Conservation (phyloP, 2,329 filamentous ascomycete species). For the Fusarium subtropicale region DNA sequence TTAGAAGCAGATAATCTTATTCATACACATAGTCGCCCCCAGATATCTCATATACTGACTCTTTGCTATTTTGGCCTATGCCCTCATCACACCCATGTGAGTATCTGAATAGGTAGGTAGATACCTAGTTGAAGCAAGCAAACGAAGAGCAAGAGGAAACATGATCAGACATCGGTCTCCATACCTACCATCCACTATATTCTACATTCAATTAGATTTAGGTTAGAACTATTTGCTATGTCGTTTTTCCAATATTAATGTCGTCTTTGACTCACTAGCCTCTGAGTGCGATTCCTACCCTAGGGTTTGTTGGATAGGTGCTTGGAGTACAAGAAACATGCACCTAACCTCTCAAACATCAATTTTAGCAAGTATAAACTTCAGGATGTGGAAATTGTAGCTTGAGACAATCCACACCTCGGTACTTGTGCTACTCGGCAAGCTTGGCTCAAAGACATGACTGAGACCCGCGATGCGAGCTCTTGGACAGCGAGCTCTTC, state of each 20-base stretch:
- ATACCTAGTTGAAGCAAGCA: background rate
- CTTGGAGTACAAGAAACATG: background rate
- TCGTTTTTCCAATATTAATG: background rate
- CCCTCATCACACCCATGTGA: too few species aligned
- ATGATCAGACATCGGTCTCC: background rate
- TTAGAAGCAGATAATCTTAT: background rate
- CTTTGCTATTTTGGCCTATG: background rate
- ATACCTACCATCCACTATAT: background rate
- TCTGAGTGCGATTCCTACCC: background rate
- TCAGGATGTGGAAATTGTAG: conserved; percentile 13
- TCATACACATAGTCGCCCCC: too few species aligned
- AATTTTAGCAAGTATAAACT: background rate
- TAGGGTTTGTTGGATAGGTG: background rate
- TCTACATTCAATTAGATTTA: background rate
- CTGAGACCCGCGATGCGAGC: conserved; percentile 16
- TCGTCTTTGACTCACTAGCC: background rate
- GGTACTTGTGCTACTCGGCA: conserved; percentile 18
- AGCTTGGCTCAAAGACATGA: conserved; percentile 9
- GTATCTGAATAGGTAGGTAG: too few species aligned
- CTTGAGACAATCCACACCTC: conserved; percentile 26
- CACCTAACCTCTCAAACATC: background rate
- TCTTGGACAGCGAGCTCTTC: background rate
- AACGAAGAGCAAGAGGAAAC: background rate
- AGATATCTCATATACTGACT: background rate
- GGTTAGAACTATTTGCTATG: background rate